A percentile compares a stretch with the other conserved stretches of the same genome.
phyloP scores from a whole-genome alignment of 768 basidiomycete genomes.

The Chiua virens region DNA sequence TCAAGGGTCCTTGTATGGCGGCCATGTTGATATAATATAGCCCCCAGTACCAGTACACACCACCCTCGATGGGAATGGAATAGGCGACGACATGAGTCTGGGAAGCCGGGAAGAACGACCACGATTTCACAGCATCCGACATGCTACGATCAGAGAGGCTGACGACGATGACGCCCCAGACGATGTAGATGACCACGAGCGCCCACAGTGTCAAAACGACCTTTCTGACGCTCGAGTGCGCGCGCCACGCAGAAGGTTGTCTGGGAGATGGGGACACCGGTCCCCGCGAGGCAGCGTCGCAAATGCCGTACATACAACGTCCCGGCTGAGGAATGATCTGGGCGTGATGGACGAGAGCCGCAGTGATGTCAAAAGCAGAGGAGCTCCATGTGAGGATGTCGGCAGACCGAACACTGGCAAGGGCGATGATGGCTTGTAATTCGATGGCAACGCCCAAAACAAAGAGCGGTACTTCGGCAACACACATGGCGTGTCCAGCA shows the following conservation, averaged over 20 bases:
- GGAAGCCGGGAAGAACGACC: conserved; percentile 28
- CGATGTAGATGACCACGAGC: conserved; percentile 19
- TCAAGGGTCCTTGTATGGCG: conserved; percentile 28
- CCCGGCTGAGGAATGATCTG: conserved; percentile 17
- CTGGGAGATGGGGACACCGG: conserved; percentile 13
- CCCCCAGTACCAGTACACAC: conserved; percentile 23
- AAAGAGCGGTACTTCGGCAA: conserved; percentile 28
- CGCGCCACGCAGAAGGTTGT: conserved; percentile 31
- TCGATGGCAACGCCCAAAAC: conserved; percentile 26
- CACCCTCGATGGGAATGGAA: conserved; percentile 18
- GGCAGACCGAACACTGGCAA: conserved; percentile 19
- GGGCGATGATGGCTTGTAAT: conserved; percentile 24
- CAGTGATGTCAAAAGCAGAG: conserved; percentile 30
- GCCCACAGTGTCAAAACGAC: conserved; percentile 24
- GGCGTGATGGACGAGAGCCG: conserved; percentile 29
- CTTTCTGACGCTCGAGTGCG: conserved; percentile 23
- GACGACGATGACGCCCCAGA: conserved; percentile 21
- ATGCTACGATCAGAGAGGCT: conserved; percentile 6
- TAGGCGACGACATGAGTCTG: conserved; percentile 22
- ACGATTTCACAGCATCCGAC: conserved; percentile 4
- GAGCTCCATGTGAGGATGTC: conserved; percentile 34
- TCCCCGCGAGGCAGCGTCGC: not conserved
- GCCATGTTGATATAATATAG: conserved; percentile 27
- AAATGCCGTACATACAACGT: conserved; percentile 29
- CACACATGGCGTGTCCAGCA: conserved; percentile 10